Percentiles rank a stretch among this genome's conserved stretches.
Evolutionary conservation across 2,329 filamentous ascomycete genomes (phyloP).

Genomic region (Fusarium torulosum): DNA sequence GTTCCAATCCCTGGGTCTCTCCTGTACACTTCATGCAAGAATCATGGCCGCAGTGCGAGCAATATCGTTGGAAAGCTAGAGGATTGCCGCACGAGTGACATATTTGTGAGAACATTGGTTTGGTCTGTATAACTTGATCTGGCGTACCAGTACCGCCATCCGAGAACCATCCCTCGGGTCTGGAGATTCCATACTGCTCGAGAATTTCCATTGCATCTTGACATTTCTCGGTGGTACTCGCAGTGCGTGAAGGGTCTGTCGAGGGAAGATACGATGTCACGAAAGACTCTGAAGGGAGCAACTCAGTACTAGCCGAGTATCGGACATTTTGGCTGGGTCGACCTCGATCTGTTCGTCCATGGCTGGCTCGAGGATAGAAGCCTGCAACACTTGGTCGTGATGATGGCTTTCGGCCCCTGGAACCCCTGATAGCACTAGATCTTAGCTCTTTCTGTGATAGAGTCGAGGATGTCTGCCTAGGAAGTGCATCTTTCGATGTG

Average conservation of each 20-base stretch:
- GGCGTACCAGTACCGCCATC: constrained; percentile 50
- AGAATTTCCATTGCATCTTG: constrained; percentile 63
- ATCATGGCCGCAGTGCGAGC: constrained; percentile 63
- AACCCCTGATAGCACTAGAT: background rate
- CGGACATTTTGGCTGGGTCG: background rate
- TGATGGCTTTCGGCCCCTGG: constrained; percentile 9
- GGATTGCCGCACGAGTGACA: constrained; percentile 65
- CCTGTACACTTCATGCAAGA: constrained; percentile 62
- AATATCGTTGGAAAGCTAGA: constrained; percentile 56
- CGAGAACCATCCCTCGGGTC: constrained; percentile 61
- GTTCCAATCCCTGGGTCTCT: constrained; percentile 47
- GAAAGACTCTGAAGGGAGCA: constrained; percentile 7
- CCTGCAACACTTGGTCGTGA: constrained; percentile 25
- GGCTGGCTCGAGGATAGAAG: constrained; percentile 10
- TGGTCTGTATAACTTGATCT: constrained; percentile 18
- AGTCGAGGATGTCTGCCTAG: constrained; percentile 38
- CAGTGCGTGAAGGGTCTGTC: constrained; percentile 44
- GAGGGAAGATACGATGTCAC: constrained; percentile 17
- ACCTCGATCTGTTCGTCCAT: constrained; percentile 1
- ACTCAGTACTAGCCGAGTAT: constrained; percentile 13
- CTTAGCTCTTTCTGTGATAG: constrained; percentile 25
- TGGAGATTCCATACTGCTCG: constrained; percentile 59
- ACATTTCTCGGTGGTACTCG: constrained; percentile 53
- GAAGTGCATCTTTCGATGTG: constrained; percentile 44
- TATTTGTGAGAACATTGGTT: constrained; percentile 51